Conservation (phyloP, 2,329 filamentous ascomycete species). For the Meredithiella fracta region DNA sequence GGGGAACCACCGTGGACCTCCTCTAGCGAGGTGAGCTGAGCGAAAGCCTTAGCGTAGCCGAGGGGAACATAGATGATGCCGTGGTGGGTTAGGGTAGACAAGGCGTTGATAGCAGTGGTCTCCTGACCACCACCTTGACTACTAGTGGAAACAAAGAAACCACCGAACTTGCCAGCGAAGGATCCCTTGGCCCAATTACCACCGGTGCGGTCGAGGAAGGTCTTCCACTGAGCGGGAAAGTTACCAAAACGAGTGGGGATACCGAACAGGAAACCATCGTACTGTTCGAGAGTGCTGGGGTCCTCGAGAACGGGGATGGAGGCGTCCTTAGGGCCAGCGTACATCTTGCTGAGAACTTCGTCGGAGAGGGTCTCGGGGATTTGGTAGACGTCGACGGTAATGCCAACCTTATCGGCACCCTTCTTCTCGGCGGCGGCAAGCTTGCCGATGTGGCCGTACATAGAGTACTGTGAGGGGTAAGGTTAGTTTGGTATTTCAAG, state of each 20-base stretch:
- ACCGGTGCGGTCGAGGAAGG: conserved; percentile 83
- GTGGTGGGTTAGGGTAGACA: conserved; percentile 83
- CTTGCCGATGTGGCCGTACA: conserved; percentile 78
- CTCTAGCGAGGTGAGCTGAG: conserved; percentile 47
- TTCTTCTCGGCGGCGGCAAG: conserved; percentile 80
- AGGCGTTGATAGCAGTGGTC: conserved; percentile 59
- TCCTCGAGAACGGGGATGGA: conserved; percentile 47
- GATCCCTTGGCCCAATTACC: conserved; percentile 63
- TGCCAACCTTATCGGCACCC: conserved; percentile 78
- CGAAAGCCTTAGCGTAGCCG: conserved; percentile 72
- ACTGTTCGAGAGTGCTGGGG: conserved; percentile 45
- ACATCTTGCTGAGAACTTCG: conserved; percentile 78
- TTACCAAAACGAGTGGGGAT: conserved; percentile 95
- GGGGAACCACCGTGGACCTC: conserved; percentile 77
- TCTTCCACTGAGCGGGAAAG: conserved; percentile 92
- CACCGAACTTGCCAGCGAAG: conserved; percentile 77
- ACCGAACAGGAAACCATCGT: conserved; percentile 82
- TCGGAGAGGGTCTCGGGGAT: conserved; percentile 71
- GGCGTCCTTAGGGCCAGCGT: conserved; percentile 61
- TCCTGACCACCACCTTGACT: conserved; percentile 84
- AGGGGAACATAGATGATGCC: conserved; percentile 94
- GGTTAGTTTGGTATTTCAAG: conserved; percentile 1
- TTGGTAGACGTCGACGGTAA: conserved; percentile 69
- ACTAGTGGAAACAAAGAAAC: conserved; percentile 79
- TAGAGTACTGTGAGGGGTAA: conserved; percentile 52